Conservation (phyloP, 306 rosid genomes). For the Dicorynia guianensis region DNA sequence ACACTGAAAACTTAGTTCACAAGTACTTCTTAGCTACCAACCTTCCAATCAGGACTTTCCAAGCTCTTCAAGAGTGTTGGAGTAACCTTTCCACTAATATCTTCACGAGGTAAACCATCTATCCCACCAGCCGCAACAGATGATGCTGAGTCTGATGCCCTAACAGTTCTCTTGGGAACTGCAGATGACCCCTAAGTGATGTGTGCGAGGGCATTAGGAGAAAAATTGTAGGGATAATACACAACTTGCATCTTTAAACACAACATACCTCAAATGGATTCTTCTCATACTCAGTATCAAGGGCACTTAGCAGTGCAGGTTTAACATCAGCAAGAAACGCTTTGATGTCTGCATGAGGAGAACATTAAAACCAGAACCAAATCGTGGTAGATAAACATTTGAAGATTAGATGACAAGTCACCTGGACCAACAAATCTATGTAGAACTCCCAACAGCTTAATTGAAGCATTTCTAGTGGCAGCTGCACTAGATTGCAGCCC, state of each 20-base stretch:
- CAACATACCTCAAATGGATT: conserved; percentile 86
- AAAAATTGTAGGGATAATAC: conserved; percentile 1
- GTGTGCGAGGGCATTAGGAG: conserved; percentile 20
- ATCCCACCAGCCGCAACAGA: conserved; percentile 69
- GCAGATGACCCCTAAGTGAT: conserved; percentile 77
- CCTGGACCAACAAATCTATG: conserved; percentile 99
- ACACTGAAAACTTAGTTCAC: not conserved
- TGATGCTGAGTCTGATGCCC: conserved; percentile 64
- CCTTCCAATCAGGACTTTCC: conserved; percentile 99
- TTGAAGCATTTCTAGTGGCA: conserved; percentile 67
- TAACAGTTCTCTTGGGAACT: conserved; percentile 74
- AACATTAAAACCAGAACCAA: conserved; percentile 29
- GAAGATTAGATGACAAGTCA: conserved; percentile 46
- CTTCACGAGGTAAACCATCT: conserved; percentile 98
- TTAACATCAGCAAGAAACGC: conserved; percentile 69
- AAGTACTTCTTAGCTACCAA: conserved; percentile 3
- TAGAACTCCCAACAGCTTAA: conserved; percentile 87
- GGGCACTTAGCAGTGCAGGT: conserved; percentile 76
- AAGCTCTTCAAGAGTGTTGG: conserved; percentile 83
- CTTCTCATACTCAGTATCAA: conserved; percentile 68
- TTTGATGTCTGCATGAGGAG: conserved; percentile 58
- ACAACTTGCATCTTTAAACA: conserved; percentile 28
- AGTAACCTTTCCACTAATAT: conserved; percentile 91
- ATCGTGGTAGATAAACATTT: conserved; percentile 14
- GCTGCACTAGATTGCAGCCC: conserved; percentile 76